These are phyloP conservation scores for Pythium chondricola DNA, from an alignment of 352 stramenopile species.

Conservation along the genomic window DNA sequence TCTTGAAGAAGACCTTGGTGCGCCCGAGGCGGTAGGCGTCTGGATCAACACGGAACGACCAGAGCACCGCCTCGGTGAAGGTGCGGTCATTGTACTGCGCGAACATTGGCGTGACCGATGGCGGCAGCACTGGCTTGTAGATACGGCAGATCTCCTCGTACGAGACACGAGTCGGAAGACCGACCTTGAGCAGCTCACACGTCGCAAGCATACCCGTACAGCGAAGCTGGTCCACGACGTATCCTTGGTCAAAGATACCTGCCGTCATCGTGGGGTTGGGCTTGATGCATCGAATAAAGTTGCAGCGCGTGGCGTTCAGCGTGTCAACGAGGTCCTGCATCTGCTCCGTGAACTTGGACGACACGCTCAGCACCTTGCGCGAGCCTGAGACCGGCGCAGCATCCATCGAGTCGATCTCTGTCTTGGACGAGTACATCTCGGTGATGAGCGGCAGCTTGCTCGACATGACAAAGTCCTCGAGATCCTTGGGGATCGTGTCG, in stretches of 20 bases:
- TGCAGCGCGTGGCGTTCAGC: constrained; percentile 76
- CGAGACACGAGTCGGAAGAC: constrained; percentile 82
- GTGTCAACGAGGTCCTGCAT: constrained; percentile 85
- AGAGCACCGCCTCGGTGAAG: constrained; percentile 86
- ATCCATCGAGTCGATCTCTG: constrained; percentile 50
- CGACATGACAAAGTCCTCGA: constrained; percentile 84
- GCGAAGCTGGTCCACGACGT: constrained; percentile 87
- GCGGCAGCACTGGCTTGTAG: constrained; percentile 75
- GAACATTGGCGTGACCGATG: constrained; percentile 77
- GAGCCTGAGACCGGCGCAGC: constrained; percentile 21
- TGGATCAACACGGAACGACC: constrained; percentile 84
- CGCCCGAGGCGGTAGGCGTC: constrained; percentile 84
- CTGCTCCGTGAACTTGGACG: constrained; percentile 81
- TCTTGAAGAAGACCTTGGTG: constrained; percentile 91
- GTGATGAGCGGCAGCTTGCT: constrained; percentile 74
- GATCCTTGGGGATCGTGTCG: constrained; percentile 91
- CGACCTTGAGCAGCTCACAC: constrained; percentile 89
- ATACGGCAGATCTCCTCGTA: constrained; percentile 88
- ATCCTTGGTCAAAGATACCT: constrained; percentile 82
- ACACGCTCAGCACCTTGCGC: constrained; percentile 53
- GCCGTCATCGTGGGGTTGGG: constrained; percentile 81
- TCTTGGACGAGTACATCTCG: constrained; percentile 69
- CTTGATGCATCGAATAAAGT: constrained; percentile 90
- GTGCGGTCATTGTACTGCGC: constrained; percentile 76
- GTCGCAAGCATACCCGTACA: constrained; percentile 88